A percentile compares a stretch with the other conserved stretches of the same genome.
Evolutionary conservation across 352 stramenopile species (phyloP).

Genomic region (Phytophthora melonis): DNA sequence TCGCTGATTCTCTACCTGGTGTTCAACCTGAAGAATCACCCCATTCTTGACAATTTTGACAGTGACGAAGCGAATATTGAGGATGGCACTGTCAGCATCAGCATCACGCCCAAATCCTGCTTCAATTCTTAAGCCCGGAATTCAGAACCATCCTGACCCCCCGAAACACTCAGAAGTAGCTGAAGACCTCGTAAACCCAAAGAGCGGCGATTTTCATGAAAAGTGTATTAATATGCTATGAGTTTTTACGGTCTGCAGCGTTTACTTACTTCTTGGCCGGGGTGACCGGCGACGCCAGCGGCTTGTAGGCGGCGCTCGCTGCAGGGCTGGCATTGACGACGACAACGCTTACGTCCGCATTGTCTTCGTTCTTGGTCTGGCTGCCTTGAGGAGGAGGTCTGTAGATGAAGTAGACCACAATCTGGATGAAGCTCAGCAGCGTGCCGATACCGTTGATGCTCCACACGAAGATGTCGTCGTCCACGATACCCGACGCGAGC

Average conservation of each 20-base stretch:
- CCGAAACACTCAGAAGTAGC: background rate
- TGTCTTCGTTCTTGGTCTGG: background rate
- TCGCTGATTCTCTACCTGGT: too few species aligned
- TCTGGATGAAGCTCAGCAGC: conserved; percentile 51
- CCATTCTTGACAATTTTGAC: too few species aligned
- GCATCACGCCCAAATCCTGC: too few species aligned
- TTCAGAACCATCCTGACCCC: too few species aligned
- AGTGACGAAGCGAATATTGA: too few species aligned
- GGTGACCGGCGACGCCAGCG: background rate
- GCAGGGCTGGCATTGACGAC: background rate
- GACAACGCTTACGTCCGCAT: background rate
- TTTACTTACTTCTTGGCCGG: background rate
- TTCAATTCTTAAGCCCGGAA: too few species aligned
- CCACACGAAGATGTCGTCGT: conserved; percentile 55
- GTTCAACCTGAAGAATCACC: too few species aligned
- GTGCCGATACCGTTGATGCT: conserved; percentile 50
- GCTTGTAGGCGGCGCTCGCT: background rate
- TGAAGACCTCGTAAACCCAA: background rate
- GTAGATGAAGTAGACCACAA: conserved; percentile 60
- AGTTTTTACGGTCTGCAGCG: background rate
- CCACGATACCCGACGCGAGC: conserved; percentile 53
- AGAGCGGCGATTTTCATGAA: background rate
- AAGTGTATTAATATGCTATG: background rate
- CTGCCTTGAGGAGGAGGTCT: conserved; percentile 8
- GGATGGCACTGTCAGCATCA: too few species aligned